A percentile compares a stretch with the other conserved stretches of the same genome.
Conservation (phyloP, 805 yeast genomes). For the Wickerhamiella hasegawae region DNA sequence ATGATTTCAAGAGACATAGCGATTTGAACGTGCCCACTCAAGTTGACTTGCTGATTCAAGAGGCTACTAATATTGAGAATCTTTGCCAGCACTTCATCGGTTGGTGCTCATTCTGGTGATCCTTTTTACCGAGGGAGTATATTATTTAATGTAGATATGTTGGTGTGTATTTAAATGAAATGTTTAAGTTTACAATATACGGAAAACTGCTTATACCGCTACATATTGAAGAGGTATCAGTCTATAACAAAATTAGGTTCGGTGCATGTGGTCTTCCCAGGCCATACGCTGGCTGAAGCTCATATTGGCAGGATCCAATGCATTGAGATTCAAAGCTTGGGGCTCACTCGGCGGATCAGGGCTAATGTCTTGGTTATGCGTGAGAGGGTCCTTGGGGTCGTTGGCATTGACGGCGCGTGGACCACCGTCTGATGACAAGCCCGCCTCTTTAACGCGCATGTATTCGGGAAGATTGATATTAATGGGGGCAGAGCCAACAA, state of each 20-base stretch:
- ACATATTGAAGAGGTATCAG: no score
- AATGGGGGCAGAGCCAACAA: conserved; percentile 5
- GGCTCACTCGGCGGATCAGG: not conserved
- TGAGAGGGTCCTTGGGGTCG: not conserved
- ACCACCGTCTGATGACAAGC: not conserved
- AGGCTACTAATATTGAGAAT: conserved; percentile 92
- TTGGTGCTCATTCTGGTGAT: conserved; percentile 99
- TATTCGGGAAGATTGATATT: conserved; percentile 1
- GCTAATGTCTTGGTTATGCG: not conserved
- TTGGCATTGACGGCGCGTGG: not conserved
- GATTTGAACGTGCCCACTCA: conserved; percentile 75
- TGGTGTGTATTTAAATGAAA: not conserved
- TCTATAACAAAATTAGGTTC: no score
- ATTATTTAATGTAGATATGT: not conserved
- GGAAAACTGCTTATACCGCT: no score
- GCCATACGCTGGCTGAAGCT: conserved; percentile 18
- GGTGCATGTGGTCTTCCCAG: conserved; percentile 10
- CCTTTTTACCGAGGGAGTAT: no score
- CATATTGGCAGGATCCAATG: conserved; percentile 12
- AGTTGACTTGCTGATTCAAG: conserved; percentile 84
- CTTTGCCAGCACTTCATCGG: conserved; percentile 94
- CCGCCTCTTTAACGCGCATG: not conserved
- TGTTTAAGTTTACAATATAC: no score
- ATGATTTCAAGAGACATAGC: conserved; percentile 61
- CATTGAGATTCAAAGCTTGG: not conserved